Evolutionary conservation across 2,329 filamentous ascomycete genomes (phyloP).

Genomic region (Neofusicoccum parvum): DNA sequence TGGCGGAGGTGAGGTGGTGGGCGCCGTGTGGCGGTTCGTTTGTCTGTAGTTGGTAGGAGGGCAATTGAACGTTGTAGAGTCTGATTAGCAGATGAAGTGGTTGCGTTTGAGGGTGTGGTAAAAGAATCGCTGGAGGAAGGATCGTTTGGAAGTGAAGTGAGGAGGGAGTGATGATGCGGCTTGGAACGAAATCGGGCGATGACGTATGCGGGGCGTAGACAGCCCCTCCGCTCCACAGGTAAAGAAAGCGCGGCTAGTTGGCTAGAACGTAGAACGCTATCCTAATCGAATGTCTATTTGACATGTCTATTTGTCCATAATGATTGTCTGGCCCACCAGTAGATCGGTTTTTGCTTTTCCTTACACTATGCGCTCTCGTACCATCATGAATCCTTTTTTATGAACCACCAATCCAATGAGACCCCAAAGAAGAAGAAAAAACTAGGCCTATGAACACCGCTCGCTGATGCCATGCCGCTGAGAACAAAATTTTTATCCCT

Average conservation of each 20-base stretch:
- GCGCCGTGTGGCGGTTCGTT: neutral
- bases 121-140: neutral
- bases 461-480: neutral
- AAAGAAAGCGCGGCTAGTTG: neutral
- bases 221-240: neutral
- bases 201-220: conserved; percentile 20
- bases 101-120: neutral
- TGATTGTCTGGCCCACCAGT: neutral
- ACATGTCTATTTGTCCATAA: neutral
- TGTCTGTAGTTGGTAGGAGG: neutral
- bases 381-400: neutral
- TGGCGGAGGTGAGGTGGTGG: neutral
- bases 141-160: neutral
- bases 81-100: too few relatives aligned
- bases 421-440: neutral
- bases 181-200: neutral
- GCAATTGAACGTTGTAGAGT: neutral
- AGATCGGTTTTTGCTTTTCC: neutral
- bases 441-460: neutral
- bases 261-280: neutral
- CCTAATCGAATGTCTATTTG: neutral
- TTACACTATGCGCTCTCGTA: neutral
- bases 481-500: neutral
- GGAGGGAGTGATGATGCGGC: conserved; percentile 1
- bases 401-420: too few relatives aligned